Base-by-base conservation (phyloP, 1,284 basidiomycete species). In the Cryptococcus sp. region DNA sequence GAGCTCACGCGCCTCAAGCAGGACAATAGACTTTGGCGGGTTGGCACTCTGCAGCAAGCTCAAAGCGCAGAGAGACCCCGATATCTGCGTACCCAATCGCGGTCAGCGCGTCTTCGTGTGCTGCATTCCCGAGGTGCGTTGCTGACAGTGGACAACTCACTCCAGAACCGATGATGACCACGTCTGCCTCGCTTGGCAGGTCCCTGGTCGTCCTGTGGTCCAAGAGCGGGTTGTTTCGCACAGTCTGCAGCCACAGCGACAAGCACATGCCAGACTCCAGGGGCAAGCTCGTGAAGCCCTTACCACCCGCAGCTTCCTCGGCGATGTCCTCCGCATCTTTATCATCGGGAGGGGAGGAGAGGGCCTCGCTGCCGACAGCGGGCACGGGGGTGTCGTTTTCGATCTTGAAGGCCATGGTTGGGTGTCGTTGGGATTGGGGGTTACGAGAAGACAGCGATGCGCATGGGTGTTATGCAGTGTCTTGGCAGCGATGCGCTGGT, bases 1-100 rank as follows among this genome's bases (percentile, higher is more conserved):
- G 2, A 67, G 35, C 40, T 68, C 65, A 35, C 71, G 44, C 0
- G 71, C 71, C 52, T 73, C 71, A 15, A 73, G 60, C 40, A 72
- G 18, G 36, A 71, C 55, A 16, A 72, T 59, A 15, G 45, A 50
- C 43, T 55, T 60, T 1, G 62, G 62, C 8, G 53, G 56, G 33
- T 55, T 46, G 4, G 24, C 6, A 1, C 46, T 38, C 24, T 51
- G 40, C 2, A 69, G 57, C 7, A 69, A 57, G 36, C 48, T 55
- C 23, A 64, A 52, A 0, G 65, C 67, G 1, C 57, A 60, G 20
- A 67, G 50, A 9, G 63, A 57, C 16, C 67, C 65, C 50, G 58
- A 38, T 4, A 59, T 48, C 54, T 52, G 44, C 33, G 8, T 9
- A 24, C 8, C 21, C 16, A 18, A 28, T 38, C 23, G 12, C 16